These are phyloP conservation scores for Penicillium coffeae DNA, from an alignment of 495 filamentous ascomycete species.

Conservation along the genomic window DNA sequence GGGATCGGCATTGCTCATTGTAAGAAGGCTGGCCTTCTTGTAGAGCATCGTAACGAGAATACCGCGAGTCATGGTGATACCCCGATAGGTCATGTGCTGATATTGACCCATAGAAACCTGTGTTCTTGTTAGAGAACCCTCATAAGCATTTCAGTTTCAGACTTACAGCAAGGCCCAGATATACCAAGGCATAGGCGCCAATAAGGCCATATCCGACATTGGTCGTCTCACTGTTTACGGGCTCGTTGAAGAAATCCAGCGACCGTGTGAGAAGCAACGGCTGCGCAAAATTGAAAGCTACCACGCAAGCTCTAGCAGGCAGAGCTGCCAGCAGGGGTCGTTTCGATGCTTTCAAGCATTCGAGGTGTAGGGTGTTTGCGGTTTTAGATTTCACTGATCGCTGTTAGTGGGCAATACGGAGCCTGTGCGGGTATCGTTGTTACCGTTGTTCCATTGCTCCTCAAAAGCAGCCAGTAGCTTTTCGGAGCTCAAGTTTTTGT, in stretches of 20 bases:
- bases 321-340: slow-evolving; percentile 45
- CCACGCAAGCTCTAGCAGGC: slow-evolving; percentile 50
- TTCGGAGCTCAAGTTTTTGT: slow-evolving; percentile 43
- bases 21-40: slow-evolving; percentile 41
- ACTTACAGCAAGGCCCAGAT: slow-evolving; percentile 59
- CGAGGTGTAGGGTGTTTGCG: slow-evolving; percentile 42
- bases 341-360: slow-evolving; percentile 44
- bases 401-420: not conserved
- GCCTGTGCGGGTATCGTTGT: not conserved
- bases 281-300: slow-evolving; percentile 59
- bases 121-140: slow-evolving; percentile 8
- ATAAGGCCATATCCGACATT: slow-evolving; percentile 62
- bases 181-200: slow-evolving; percentile 60
- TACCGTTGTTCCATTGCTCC: slow-evolving; percentile 29
- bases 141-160: slow-evolving; percentile 6
- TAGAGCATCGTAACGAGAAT: slow-evolving; percentile 56
- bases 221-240: slow-evolving; percentile 30
- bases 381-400: slow-evolving; percentile 27
- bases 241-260: slow-evolving; percentile 42
- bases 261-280: slow-evolving; percentile 59
- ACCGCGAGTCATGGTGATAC: slow-evolving; percentile 57
- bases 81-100: slow-evolving; percentile 55
- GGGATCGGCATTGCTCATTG: slow-evolving; percentile 40
- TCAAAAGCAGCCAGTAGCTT: slow-evolving; percentile 33
- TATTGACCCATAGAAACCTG: slow-evolving; percentile 44